phyloP scores from a whole-genome alignment of 768 basidiomycete species.

The Hypholoma fasciculare region DNA sequence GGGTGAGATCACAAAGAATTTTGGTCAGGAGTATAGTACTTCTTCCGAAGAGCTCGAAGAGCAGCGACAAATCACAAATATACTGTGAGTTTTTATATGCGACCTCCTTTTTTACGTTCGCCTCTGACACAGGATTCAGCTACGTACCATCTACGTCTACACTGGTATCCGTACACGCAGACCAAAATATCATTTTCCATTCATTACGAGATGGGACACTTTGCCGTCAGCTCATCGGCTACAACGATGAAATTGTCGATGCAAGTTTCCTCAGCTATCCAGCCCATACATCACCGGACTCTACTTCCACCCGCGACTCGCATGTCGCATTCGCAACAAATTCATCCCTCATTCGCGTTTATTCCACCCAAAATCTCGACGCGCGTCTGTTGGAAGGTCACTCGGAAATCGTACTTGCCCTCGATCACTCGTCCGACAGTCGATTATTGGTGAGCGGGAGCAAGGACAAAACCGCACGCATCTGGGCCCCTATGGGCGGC shows the following conservation, averaged over 20 bases:
- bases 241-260: conserved; percentile 98
- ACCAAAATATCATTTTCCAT: conserved; percentile 95
- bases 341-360: conserved; percentile 91
- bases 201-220: conserved; percentile 67
- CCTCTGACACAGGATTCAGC: conserved; percentile 38
- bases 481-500: conserved; percentile 63
- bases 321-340: conserved; percentile 96
- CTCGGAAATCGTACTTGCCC: conserved; percentile 85
- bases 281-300: conserved; percentile 14
- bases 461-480: conserved; percentile 85
- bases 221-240: conserved; percentile 87
- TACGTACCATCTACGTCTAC: conserved; percentile 65
- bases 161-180: conserved; percentile 85
- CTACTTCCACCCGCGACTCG: conserved; percentile 45
- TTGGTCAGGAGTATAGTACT: conserved; percentile 48
- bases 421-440: conserved; percentile 70
- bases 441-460: conserved; percentile 85
- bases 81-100: conserved; percentile 59
- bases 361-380: conserved; percentile 74
- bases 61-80: conserved; percentile 79
- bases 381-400: conserved; percentile 88
- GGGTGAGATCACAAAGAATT: conserved; percentile 60
- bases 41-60: conserved; percentile 64
- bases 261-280: conserved; percentile 66
- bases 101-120: neutral